Conservation (phyloP, 768 basidiomycete species). For the Psilocybe sp. region DNA sequence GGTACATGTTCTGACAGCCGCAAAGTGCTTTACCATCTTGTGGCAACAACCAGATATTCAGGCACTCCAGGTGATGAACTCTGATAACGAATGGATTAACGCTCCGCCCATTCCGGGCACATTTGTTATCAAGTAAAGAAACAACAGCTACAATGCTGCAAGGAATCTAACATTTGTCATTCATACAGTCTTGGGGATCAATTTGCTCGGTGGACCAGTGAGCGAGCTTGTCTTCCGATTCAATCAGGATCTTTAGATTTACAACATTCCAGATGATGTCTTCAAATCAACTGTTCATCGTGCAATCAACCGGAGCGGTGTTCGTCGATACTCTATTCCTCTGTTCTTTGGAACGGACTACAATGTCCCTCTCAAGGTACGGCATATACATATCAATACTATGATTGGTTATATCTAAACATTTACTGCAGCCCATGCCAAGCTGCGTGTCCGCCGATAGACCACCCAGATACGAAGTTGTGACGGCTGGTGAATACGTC, state of each 20-base stretch:
- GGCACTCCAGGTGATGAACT: conserved; percentile 81
- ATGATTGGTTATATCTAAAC: neutral
- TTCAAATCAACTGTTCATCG: conserved; percentile 92
- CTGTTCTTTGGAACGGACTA: conserved; percentile 91
- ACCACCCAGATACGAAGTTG: conserved; percentile 61
- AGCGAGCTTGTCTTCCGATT: conserved; percentile 14
- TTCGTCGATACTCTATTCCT: conserved; percentile 78
- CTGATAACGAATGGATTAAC: conserved; percentile 75
- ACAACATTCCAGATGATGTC: conserved; percentile 61
- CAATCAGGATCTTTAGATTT: neutral
- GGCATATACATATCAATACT: conserved; percentile 9
- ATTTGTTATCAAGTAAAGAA: conserved; percentile 77
- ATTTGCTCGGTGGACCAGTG: conserved; percentile 88
- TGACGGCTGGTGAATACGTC: conserved; percentile 84
- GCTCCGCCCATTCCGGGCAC: conserved; percentile 79
- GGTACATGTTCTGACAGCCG: neutral
- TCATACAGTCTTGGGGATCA: conserved; percentile 72
- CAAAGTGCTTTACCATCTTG: conserved; percentile 82
- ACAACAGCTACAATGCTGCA: neutral
- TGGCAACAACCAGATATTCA: conserved; percentile 75
- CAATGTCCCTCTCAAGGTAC: conserved; percentile 74
- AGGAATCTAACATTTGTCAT: neutral
- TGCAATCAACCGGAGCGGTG: conserved; percentile 73
- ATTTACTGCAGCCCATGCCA: conserved; percentile 40
- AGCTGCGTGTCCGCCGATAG: conserved; percentile 43